These are phyloP conservation scores for Pseudogymnoascus sp. DNA, from an alignment of 2,329 filamentous ascomycete species.

Conservation along the genomic window DNA sequence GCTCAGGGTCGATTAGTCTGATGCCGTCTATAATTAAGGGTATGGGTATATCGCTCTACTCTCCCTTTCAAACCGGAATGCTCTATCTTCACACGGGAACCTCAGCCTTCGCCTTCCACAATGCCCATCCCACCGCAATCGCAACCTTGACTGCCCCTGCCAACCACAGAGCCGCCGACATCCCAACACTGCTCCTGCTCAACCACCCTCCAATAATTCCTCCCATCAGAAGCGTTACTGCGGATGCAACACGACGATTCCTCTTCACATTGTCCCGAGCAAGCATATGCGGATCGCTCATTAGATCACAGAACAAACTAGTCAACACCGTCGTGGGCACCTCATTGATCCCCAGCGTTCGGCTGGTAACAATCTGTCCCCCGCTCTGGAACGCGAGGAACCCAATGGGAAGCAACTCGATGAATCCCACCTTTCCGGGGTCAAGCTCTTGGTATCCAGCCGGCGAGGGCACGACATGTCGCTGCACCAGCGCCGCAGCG, in stretches of 20 bases:
- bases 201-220: conserved; percentile 48
- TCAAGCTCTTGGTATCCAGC: conserved; percentile 24
- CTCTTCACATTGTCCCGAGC: conserved; percentile 42
- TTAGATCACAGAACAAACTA: conserved; percentile 74
- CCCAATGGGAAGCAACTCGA: conserved; percentile 38
- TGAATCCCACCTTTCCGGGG: conserved; percentile 30
- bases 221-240: conserved; percentile 45
- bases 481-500: conserved; percentile 45
- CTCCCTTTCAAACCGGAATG: not conserved
- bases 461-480: conserved; percentile 39
- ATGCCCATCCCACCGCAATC: conserved; percentile 51
- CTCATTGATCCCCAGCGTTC: conserved; percentile 61
- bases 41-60: not conserved
- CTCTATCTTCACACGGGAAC: not conserved
- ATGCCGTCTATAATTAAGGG: conserved; percentile 4
- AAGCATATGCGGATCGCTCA: conserved; percentile 55
- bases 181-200: conserved; percentile 43
- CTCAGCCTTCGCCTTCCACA: conserved; percentile 46
- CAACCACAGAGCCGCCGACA: conserved; percentile 44
- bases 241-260: conserved; percentile 44
- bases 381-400: conserved; percentile 63
- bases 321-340: conserved; percentile 75
- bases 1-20: not conserved
- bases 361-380: conserved; percentile 69
- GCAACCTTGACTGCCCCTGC: conserved; percentile 42